These are phyloP conservation scores for Toxoplasma gondii DNA, from an alignment of 169 alveolate species.

Conservation along the genomic window DNA sequence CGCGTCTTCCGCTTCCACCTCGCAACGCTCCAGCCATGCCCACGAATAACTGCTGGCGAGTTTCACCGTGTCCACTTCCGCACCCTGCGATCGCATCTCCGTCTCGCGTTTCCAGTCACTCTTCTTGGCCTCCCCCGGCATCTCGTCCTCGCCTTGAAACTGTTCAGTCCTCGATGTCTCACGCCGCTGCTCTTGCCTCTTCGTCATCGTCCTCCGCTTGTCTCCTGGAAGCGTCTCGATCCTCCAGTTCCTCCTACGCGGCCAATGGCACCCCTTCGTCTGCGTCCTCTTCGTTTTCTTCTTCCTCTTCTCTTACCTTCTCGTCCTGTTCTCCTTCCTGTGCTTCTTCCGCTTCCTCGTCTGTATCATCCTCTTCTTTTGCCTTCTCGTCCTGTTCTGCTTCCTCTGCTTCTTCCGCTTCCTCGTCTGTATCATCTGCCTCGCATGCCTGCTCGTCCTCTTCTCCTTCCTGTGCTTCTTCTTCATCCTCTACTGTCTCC, in stretches of 20 bases:
- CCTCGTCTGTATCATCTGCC: background rate
- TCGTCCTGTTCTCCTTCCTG: too few species aligned
- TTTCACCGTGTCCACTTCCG: too few species aligned
- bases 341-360: background rate
- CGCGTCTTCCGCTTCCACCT: too few species aligned
- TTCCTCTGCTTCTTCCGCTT: background rate
- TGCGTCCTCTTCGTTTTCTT: background rate
- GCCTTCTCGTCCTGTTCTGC: background rate
- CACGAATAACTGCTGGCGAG: too few species aligned
- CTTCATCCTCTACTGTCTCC: background rate
- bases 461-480: background rate
- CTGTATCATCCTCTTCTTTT: background rate
- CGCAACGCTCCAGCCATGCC: too few species aligned
- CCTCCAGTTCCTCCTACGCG: background rate
- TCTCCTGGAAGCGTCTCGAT: background rate
- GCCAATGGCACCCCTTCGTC: background rate
- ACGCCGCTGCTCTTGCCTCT: too few species aligned
- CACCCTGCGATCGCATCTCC: too few species aligned
- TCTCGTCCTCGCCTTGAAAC: too few species aligned
- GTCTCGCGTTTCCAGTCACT: too few species aligned
- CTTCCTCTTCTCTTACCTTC: too few species aligned
- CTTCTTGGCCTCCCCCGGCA: too few species aligned
- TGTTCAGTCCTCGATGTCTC: background rate
- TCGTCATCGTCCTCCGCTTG: background rate
- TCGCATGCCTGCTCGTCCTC: background rate